Evolutionary conservation across 352 stramenopile genomes (phyloP), one percentile per base, ranked within the genome.

Genomic region (Blastocystis hominis): DNA sequence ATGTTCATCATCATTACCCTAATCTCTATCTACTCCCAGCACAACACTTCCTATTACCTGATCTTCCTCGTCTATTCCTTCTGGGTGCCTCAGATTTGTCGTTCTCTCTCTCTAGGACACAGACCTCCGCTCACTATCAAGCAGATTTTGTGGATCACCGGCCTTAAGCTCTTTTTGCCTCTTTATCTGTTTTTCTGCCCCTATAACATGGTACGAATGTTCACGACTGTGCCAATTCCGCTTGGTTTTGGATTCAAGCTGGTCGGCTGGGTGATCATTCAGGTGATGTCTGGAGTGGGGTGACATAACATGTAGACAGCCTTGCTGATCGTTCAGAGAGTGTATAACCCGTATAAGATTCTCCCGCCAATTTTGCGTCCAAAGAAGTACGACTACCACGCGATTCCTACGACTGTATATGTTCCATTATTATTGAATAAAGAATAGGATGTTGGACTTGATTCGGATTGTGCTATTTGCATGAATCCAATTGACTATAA

Each of bases 301-400:
- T 64, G 2, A 40, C 15, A 10, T n/a, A 36, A 30, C 24, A 30
- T 30, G 34, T 61, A 80, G 69, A 80, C 69, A n/a, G 75, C 30
- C 50, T 80, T 97, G 87, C 89, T 98, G 0, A 86, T 94, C 66
- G 90, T 94, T n/a, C 95, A 98, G 91, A 91, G 93, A 62, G 93
- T 93, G 54, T 96, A 93, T 89, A 95, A 95, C 0, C 94, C 95
- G 42, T 91, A 95, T 46, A 98, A 97, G 88, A 97, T 98, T 90
- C 94, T 98, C 44, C 96, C 96, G 46, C 92, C 93, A 54, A 91
- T 93, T 84, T 98, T 98, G 80, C 86, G 98, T 44, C 96, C 96
- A 1, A 94, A 96, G 50, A 98, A 98, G 90, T 98, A 97, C 91
- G 96, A 98, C 88, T 98, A 98, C 91, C 94, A 95, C 91, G 81